These are phyloP conservation scores for Lasiosphaeria hispida DNA, from an alignment of 495 filamentous ascomycete genomes.

Conservation along the genomic window DNA sequence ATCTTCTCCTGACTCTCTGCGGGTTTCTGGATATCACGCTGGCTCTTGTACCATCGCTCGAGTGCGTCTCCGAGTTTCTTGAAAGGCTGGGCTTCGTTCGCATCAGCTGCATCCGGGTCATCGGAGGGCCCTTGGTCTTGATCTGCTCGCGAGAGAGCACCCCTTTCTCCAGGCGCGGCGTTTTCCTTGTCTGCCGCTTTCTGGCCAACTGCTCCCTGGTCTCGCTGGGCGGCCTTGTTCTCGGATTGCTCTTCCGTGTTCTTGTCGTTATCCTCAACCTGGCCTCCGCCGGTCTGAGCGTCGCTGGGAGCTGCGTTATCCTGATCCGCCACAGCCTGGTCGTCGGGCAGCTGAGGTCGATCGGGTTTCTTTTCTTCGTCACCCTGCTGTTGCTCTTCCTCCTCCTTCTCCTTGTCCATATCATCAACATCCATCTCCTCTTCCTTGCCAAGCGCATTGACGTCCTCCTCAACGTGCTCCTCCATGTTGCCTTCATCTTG, in stretches of 20 bases:
- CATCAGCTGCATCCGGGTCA: constrained; percentile 43
- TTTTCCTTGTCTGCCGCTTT: constrained; percentile 50
- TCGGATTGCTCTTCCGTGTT: constrained; percentile 42
- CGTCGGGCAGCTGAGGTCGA: constrained; percentile 36
- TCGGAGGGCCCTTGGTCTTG: constrained; percentile 53
- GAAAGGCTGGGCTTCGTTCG: constrained; percentile 62
- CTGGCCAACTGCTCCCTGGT: constrained; percentile 49
- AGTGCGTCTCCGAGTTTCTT: constrained; percentile 90
- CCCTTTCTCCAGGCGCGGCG: constrained; percentile 48
- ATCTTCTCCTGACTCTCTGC: constrained; percentile 52
- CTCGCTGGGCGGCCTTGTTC: constrained; percentile 45
- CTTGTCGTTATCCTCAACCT: constrained; percentile 52
- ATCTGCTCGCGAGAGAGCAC: constrained; percentile 46
- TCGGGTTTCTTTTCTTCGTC: constrained; percentile 30
- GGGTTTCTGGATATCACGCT: constrained; percentile 70
- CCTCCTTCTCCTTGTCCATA: constrained; percentile 31
- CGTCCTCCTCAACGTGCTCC: constrained; percentile 31
- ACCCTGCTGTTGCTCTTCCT: constrained; percentile 33
- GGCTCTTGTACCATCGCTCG: constrained; percentile 87
- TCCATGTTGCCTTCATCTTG: constrained; percentile 26
- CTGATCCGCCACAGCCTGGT: constrained; percentile 53
- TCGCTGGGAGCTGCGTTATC: constrained; percentile 70
- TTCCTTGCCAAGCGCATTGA: constrained; percentile 31
- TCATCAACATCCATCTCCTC: constrained; percentile 42
- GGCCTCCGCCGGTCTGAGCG: constrained; percentile 53